Conservation (phyloP, 2,329 filamentous ascomycete species). For the Blastomyces emzantsi region DNA sequence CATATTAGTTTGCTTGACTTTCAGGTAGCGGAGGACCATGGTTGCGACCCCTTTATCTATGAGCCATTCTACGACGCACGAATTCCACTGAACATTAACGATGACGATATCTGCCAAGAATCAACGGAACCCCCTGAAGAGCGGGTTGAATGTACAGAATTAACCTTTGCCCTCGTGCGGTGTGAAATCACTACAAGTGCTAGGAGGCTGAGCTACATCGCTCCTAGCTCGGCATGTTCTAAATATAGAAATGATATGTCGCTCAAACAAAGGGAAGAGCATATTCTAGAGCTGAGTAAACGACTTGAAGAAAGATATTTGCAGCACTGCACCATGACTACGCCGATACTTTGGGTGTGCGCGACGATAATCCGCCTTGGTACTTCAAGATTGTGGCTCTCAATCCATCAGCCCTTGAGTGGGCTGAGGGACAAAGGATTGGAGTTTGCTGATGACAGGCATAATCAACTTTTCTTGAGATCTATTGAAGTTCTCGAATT, state of each 20-base stretch:
- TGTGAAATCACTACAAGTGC: constrained; percentile 44
- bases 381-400: constrained; percentile 67
- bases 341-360: constrained; percentile 57
- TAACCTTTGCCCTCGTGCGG: constrained; percentile 44
- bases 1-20: constrained; percentile 42
- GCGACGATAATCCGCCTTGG: constrained; percentile 61
- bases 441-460: constrained; percentile 52
- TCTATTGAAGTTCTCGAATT: constrained; percentile 69
- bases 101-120: constrained; percentile 42
- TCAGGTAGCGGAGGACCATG: constrained; percentile 43
- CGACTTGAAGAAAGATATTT: constrained; percentile 50
- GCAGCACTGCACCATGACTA: constrained; percentile 41
- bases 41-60: constrained; percentile 38
- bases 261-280: constrained; percentile 32
- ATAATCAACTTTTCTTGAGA: constrained; percentile 60
- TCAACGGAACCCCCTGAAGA: constrained; percentile 42
- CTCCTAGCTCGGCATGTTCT: constrained; percentile 23
- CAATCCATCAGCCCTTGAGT: constrained; percentile 66
- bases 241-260: constrained; percentile 15
- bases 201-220: constrained; percentile 32
- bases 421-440: constrained; percentile 47
- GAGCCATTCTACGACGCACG: constrained; percentile 40
- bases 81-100: constrained; percentile 45
- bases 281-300: constrained; percentile 46
- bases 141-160: constrained; percentile 46